phyloP scores from a whole-genome alignment of 176 grass and related monocot species.

The Cymbopogon citratus region DNA sequence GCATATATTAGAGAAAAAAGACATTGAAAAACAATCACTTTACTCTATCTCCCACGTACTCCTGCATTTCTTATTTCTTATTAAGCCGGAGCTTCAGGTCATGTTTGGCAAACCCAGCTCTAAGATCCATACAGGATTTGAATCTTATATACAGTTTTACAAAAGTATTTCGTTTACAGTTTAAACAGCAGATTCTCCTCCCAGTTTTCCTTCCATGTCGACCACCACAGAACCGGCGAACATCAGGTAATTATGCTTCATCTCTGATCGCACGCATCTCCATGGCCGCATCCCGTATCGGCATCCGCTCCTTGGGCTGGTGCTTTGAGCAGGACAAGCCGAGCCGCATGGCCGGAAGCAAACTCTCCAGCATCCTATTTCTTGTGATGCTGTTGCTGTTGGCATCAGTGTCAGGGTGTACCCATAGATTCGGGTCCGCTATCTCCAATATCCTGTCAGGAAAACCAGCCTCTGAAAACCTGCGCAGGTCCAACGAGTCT shows the following conservation, averaged over 20 bases:
- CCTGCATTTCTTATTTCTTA: no score
- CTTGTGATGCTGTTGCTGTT: background rate
- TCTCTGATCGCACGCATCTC: conserved; percentile 1
- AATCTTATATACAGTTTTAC: no score
- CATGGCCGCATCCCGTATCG: background rate
- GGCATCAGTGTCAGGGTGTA: background rate
- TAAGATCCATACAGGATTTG: no score
- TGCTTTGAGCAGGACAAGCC: conserved; percentile 1
- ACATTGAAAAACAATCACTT: no score
- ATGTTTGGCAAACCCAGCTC: no score
- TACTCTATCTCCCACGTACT: no score
- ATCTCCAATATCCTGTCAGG: background rate
- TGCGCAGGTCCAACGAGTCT: background rate
- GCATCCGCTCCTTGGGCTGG: background rate
- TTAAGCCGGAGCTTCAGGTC: no score
- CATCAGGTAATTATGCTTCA: background rate
- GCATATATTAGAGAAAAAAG: no score
- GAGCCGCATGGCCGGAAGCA: background rate
- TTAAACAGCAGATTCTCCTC: background rate
- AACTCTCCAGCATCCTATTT: background rate
- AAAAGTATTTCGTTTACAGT: no score
- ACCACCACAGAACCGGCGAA: background rate
- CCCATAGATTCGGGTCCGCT: background rate
- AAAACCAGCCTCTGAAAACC: background rate
- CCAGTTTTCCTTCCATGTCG: background rate